phyloP scores from a whole-genome alignment of 148 eudicot species.

The Vaccinium macrocarpon region DNA sequence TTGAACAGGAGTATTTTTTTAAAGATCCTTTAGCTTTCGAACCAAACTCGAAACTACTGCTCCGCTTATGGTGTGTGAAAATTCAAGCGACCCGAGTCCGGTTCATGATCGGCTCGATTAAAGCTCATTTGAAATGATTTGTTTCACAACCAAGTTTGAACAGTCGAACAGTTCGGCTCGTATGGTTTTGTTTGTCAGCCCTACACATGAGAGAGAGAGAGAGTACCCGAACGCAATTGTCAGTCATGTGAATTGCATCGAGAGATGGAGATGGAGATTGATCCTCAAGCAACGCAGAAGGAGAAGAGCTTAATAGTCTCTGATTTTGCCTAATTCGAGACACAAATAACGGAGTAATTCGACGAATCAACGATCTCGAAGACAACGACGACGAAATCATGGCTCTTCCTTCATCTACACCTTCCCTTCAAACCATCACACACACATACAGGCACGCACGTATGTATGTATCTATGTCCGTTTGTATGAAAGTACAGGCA shows the following conservation, averaged over 20 bases:
- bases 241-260: constrained; percentile 60
- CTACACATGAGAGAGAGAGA: background rate
- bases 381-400: constrained; percentile 18
- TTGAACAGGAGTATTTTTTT: too few relatives aligned
- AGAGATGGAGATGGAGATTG: constrained; percentile 36
- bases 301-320: constrained; percentile 41
- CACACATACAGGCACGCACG: background rate
- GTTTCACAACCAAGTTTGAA: too few relatives aligned
- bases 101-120: too few relatives aligned
- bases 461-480: background rate
- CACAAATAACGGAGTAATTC: constrained; percentile 38
- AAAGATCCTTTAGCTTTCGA: too few relatives aligned
- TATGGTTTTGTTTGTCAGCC: too few relatives aligned
- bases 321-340: constrained; percentile 57
- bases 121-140: too few relatives aligned
- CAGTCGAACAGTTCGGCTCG: too few relatives aligned
- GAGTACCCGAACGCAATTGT: constrained; percentile 64
- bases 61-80: too few relatives aligned
- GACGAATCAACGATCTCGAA: constrained; percentile 49
- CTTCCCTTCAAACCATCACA: background rate
- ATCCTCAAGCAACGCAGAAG: constrained; percentile 37
- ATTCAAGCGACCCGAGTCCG: too few relatives aligned
- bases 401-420: constrained; percentile 10
- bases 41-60: too few relatives aligned
- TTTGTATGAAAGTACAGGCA: background rate